Conservation (phyloP, 192 early-diverging fungal genomes). For the Backusella morwellensis region DNA sequence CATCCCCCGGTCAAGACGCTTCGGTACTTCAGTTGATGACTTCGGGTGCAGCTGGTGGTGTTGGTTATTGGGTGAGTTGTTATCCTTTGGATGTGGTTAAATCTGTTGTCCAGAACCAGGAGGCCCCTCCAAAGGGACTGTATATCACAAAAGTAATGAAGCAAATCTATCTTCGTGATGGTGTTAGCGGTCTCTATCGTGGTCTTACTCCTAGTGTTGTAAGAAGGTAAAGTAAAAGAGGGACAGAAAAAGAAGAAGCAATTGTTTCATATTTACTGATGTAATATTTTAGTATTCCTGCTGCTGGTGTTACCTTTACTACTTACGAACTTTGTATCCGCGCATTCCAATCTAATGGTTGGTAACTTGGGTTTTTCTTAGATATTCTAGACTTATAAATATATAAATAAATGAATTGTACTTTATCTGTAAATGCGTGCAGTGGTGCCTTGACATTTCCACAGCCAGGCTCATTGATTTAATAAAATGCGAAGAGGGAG, state of each 20-base stretch:
- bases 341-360: conserved; percentile 19
- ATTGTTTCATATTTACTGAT: not conserved
- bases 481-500: too few relatives aligned
- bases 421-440: not conserved
- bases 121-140: conserved; percentile 58
- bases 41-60: conserved; percentile 77
- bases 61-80: conserved; percentile 78
- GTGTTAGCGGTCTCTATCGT: conserved; percentile 59
- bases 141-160: conserved; percentile 57
- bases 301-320: conserved; percentile 77
- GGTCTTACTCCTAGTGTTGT: conserved; percentile 61
- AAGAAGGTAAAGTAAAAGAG: conserved; percentile 33
- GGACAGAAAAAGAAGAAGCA: not conserved
- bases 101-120: conserved; percentile 66
- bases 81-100: conserved; percentile 91
- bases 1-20: conserved; percentile 40
- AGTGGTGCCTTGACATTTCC: too few relatives aligned
- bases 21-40: conserved; percentile 65
- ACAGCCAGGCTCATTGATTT: too few relatives aligned
- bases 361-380: not conserved
- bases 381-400: not conserved
- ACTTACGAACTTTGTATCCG: conserved; percentile 68
- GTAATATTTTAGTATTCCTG: conserved; percentile 53
- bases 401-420: not conserved
- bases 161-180: conserved; percentile 54